Percentiles rank a stretch among this genome's conserved stretches.
Evolutionary conservation across 768 basidiomycete genomes (phyloP).

Genomic region (Candolleomyces aberdarensis): DNA sequence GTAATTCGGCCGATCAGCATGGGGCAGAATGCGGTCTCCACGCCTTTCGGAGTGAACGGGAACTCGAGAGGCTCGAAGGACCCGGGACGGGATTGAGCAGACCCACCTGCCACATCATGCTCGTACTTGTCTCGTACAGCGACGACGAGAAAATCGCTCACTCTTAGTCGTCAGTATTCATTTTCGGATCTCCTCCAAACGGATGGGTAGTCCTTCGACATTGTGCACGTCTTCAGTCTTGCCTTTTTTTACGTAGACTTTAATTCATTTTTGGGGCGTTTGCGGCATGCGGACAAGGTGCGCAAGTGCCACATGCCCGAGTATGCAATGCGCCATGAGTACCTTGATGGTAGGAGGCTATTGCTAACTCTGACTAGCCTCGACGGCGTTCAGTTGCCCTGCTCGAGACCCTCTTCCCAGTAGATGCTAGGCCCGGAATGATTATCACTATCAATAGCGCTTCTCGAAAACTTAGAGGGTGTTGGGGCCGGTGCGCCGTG

Average conservation of each 20-base stretch:
- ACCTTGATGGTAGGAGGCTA: no score
- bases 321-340: neutral
- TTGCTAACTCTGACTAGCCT: no score
- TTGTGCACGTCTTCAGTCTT: no score
- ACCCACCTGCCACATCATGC: no score
- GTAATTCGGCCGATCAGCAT: neutral
- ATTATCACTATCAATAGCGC: slow-evolving; percentile 33
- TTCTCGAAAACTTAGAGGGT: neutral
- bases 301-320: neutral
- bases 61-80: neutral
- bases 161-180: neutral
- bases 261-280: neutral
- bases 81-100: neutral
- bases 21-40: neutral
- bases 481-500: no score
- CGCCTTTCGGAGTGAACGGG: neutral
- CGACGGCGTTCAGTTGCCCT: neutral
- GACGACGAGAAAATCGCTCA: no score
- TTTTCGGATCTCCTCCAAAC: neutral
- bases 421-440: neutral
- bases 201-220: neutral
- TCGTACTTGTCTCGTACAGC: no score
- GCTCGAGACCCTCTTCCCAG: neutral
- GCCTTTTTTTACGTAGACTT: neutral
- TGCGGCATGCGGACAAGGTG: neutral